phyloP scores from a whole-genome alignment of 225 moss, liverwort and hornwort genomes.

The Antitrichia curtipendula region DNA sequence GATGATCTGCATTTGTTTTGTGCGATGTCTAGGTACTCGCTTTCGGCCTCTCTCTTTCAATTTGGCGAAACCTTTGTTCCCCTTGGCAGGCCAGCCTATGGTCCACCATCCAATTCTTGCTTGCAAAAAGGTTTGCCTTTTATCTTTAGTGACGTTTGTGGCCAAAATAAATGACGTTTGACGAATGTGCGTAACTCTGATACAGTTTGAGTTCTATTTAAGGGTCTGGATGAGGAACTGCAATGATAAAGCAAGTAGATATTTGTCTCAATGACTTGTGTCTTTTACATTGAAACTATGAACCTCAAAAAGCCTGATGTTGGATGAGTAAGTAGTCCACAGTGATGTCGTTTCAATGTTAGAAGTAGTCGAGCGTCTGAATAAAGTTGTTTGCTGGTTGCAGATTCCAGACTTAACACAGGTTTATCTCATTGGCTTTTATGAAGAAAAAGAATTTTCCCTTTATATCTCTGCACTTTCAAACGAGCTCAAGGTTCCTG shows the following conservation, averaged over 20 bases:
- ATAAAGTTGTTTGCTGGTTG: not conserved
- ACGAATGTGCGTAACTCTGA: not conserved
- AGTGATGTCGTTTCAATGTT: not conserved
- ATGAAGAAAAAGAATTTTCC: constrained; percentile 86
- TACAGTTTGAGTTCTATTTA: not conserved
- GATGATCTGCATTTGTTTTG: not conserved
- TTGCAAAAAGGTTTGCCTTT: constrained; percentile 69
- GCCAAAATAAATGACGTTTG: not conserved
- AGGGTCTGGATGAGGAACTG: not conserved
- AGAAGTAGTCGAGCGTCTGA: not conserved
- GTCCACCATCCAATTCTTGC: constrained; percentile 96
- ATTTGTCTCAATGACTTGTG: not conserved
- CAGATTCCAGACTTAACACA: constrained; percentile 93
- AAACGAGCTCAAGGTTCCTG: constrained; percentile 88
- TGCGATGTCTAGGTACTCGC: constrained; percentile 62
- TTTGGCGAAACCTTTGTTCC: constrained; percentile 92
- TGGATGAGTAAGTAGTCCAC: not conserved
- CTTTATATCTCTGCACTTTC: constrained; percentile 93
- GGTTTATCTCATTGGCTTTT: constrained; percentile 88
- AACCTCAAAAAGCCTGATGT: not conserved
- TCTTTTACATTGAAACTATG: not conserved
- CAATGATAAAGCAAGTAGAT: not conserved
- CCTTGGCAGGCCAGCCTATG: constrained; percentile 96
- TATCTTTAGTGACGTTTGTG: not conserved
- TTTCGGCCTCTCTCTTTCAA: constrained; percentile 97